Conservation (phyloP, 306 rosid species). For the Prunus salicina region DNA sequence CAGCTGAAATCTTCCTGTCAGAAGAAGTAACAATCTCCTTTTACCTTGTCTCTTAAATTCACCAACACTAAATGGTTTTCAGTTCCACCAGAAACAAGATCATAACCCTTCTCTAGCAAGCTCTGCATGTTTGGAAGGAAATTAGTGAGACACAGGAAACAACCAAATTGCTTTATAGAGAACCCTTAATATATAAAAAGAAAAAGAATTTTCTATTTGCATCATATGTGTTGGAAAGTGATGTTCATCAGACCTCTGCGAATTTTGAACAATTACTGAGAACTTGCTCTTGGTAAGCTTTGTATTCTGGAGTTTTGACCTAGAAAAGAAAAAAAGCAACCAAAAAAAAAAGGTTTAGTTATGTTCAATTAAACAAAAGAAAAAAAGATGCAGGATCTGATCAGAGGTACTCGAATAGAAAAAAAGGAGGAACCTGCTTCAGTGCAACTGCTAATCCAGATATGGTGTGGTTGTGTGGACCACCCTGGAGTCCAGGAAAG, state of each 20-base stretch:
- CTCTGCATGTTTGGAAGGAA: conserved; percentile 53
- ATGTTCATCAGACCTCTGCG: conserved; percentile 55
- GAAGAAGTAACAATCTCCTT: conserved; percentile 19
- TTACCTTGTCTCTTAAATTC: conserved; percentile 84
- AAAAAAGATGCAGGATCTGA: neutral
- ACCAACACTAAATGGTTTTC: conserved; percentile 90
- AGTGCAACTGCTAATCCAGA: conserved; percentile 87
- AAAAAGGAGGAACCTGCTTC: conserved; percentile 55
- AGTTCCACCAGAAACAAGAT: conserved; percentile 94
- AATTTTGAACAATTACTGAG: conserved; percentile 65
- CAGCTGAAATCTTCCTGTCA: neutral
- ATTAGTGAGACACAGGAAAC: conserved; percentile 12
- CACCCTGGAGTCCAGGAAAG: conserved; percentile 98
- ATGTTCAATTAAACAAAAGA: neutral
- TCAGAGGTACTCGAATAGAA: neutral
- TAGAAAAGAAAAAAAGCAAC: conserved; percentile 31
- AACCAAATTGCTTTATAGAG: neutral
- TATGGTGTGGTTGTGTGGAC: conserved; percentile 90
- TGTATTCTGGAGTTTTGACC: conserved; percentile 84
- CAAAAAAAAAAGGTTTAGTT: neutral
- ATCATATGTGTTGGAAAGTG: neutral
- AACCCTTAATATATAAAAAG: neutral
- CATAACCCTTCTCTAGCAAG: conserved; percentile 78
- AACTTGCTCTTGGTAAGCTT: conserved; percentile 88
- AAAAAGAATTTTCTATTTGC: neutral